phyloP scores from a whole-genome alignment of 1,139 yeast genomes.

The Scheffersomyces illinoinensis region DNA sequence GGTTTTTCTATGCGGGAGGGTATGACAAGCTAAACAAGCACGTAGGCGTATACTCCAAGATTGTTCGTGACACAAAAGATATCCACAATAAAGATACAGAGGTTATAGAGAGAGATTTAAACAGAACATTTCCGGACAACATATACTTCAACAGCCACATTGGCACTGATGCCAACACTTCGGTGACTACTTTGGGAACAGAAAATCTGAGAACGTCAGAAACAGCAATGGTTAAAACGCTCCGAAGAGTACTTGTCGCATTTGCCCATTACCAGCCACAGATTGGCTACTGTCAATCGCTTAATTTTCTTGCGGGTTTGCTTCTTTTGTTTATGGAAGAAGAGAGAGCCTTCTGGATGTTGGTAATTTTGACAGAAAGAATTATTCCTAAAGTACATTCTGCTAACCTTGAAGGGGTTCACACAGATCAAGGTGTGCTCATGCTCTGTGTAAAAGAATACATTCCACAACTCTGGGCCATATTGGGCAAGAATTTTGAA shows the following conservation, averaged over 20 bases:
- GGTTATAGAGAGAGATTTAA: conserved; percentile 87
- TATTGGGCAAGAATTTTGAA: conserved; percentile 45
- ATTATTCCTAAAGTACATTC: conserved; percentile 93
- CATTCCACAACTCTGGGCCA: conserved; percentile 77
- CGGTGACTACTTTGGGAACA: conserved; percentile 2
- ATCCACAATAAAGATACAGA: conserved; percentile 73
- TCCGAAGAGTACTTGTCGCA: conserved; percentile 79
- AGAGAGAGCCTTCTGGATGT: conserved; percentile 93
- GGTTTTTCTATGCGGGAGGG: conserved; percentile 98
- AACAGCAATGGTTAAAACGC: conserved; percentile 63
- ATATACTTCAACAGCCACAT: conserved; percentile 54
- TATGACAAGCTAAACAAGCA: conserved; percentile 69
- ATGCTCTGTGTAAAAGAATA: conserved; percentile 85
- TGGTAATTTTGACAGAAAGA: conserved; percentile 82
- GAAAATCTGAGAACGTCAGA: conserved; percentile 29
- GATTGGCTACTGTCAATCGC: conserved; percentile 93
- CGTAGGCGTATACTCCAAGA: conserved; percentile 69
- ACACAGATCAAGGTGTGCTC: conserved; percentile 91
- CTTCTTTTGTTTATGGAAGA: conserved; percentile 81
- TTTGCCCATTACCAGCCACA: conserved; percentile 87
- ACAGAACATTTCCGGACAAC: conserved; percentile 94
- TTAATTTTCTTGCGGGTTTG: conserved; percentile 88
- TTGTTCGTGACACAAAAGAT: conserved; percentile 56
- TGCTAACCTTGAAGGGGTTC: conserved; percentile 87
- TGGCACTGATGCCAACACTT: conserved; percentile 4